Base-by-base conservation (phyloP, 139 green algal genomes). In the Desmodesmus armatus region DNA sequence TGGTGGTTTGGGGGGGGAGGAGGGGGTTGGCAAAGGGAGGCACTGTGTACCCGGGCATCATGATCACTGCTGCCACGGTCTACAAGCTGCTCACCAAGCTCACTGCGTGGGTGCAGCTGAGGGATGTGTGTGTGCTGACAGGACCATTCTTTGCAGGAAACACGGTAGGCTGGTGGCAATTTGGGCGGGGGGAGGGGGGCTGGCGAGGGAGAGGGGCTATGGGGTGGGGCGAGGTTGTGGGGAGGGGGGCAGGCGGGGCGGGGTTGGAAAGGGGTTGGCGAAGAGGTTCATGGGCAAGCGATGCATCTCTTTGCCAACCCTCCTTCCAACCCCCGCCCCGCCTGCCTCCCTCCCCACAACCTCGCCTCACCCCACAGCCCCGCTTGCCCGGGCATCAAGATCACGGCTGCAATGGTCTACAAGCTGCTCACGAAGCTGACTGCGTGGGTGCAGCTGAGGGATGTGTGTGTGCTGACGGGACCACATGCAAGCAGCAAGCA, bases 61-160 rank as follows among this genome's bases (percentile, higher is more conserved):
- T 97, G 72, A 95, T 95, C 71, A 99, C 97, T 0, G 96, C 96
- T 37, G 95, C 94, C 4, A 33, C 88, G 3, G 96, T 99, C 51
- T 97, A 93, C 89, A 94, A 95, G 37, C 58, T 98, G 43, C 90
- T 98, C 19, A 94, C 99, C 67, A 85, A 65, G 7, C 40, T 98
- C 6, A 94, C 96, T 85, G 94, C 98, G 19, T 94, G 94, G 19
- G 89, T 99, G 43, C 89, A 97, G 67, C 89, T 99, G 17, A 94
- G 97, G 63, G 97, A 98, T 86, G 95, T 99, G 23, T 99, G 96
- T 82, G 96, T 99, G n/a, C 96, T 99, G 83, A 99, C 95, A 15
- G 96, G 94, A 31, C 96, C 96, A 2, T 90, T 99, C 43, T 99
- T 99, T 88, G 47, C 80, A 5, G 80, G 80, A 29, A 80, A 80